Evolutionary conservation across 805 yeast genomes (phyloP).

Genomic region (Schwanniomyces pseudopolymorphus): DNA sequence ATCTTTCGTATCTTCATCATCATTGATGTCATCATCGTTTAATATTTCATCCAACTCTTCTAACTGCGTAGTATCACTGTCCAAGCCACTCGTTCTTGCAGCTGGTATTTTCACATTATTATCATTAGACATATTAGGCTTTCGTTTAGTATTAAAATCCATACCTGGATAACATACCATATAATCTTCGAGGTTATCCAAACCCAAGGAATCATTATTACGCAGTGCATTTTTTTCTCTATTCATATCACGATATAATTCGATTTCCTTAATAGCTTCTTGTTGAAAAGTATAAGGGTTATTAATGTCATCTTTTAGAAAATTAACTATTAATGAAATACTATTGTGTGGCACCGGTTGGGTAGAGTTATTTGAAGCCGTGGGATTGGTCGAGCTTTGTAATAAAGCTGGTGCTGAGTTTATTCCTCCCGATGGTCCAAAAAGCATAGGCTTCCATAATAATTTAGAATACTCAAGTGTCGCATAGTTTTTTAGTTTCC

Average conservation of each 20-base stretch:
- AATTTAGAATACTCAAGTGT: constrained; percentile 52
- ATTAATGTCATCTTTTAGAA: constrained; percentile 65
- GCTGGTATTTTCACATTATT: background rate
- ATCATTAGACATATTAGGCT: background rate
- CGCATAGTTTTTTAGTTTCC: constrained; percentile 56
- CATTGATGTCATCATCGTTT: constrained; percentile 12
- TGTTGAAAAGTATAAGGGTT: constrained; percentile 62
- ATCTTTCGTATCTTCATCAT: constrained; percentile 12
- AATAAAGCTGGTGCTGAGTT: constrained; percentile 55
- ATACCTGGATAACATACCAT: constrained; percentile 38
- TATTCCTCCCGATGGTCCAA: constrained; percentile 85
- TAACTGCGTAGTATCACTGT: background rate
- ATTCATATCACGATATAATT: constrained; percentile 16
- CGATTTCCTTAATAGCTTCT: constrained; percentile 52
- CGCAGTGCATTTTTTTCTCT: constrained; percentile 2
- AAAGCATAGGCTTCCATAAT: constrained; percentile 80
- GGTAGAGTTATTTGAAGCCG: constrained; percentile 2
- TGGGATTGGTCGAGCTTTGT: background rate
- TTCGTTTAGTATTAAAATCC: constrained; percentile 7
- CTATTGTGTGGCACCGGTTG: constrained; percentile 37
- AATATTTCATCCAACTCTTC: constrained; percentile 6
- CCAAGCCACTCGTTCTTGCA: background rate
- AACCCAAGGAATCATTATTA: background rate
- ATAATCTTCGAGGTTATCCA: constrained; percentile 21
- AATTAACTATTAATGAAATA: constrained; percentile 57